Conservation (phyloP, 1,284 basidiomycete genomes). For the Ceratobasidium sp. region DNA sequence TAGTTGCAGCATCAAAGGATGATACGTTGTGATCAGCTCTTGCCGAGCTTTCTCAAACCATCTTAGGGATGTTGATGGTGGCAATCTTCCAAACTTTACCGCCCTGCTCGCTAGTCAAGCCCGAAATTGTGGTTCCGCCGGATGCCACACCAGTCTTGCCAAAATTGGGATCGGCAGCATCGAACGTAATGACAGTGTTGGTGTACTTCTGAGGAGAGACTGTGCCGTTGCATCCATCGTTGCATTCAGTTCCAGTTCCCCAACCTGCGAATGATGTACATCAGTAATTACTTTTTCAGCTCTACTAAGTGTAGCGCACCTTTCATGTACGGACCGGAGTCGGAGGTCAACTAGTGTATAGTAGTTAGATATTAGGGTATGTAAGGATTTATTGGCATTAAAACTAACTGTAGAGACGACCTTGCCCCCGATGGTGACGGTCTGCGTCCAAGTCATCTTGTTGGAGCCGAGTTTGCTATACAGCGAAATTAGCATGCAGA, state of each 20-base stretch:
- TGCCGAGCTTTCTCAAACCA: no score
- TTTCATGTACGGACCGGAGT: slow-evolving; percentile 44
- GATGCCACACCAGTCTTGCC: slow-evolving; percentile 31
- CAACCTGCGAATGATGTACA: neutral
- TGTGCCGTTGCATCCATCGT: slow-evolving; percentile 32
- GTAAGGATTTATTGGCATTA: neutral
- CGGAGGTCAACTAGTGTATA: slow-evolving; percentile 28
- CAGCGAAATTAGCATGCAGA: neutral
- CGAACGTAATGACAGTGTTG: slow-evolving; percentile 44
- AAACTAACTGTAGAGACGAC: slow-evolving; percentile 38
- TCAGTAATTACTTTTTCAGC: neutral
- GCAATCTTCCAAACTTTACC: slow-evolving; percentile 45
- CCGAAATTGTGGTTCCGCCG: slow-evolving; percentile 30
- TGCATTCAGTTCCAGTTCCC: slow-evolving; percentile 46
- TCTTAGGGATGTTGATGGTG: slow-evolving; percentile 37
- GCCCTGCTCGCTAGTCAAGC: slow-evolving; percentile 39
- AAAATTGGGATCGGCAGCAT: slow-evolving; percentile 45
- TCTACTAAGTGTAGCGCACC: neutral
- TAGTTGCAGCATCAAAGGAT: no score
- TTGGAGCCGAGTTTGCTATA: slow-evolving; percentile 30
- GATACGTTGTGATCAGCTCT: no score
- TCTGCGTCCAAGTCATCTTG: slow-evolving; percentile 41
- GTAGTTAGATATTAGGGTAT: neutral
- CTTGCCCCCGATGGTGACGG: slow-evolving; percentile 32
- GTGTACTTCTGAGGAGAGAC: slow-evolving; percentile 45